Evolutionary conservation across 371 early-diverging fungal species (phyloP), one percentile per base, ranked within the genome.

Genomic region (Batkoa obscura): DNA sequence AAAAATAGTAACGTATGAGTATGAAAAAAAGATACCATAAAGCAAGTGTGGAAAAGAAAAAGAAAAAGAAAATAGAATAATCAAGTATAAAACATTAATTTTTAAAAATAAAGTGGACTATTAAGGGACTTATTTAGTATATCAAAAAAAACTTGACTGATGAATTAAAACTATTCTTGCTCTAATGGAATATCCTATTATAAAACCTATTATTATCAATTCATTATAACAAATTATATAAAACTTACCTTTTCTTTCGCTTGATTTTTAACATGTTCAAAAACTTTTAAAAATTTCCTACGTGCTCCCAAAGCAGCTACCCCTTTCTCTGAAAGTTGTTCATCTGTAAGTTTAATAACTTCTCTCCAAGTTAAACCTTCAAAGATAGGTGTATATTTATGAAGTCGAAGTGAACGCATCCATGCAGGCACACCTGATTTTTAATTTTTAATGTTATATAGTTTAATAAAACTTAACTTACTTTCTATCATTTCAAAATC

Each of bases 301-400:
- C 97, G 79, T 6, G 95, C 97, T 31, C 95, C 95, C 48, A 92
- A 71, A 17, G 95, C 94, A n/a, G 83, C 75, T 4, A 96, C 93
- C 30, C 97, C 97, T 59, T 79, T 76, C 33, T 77, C 73, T 39
- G 75, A 72, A 69, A 97, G 76, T 45, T 83, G 82, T 47, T 85
- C 81, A 53, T 94, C 94, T 38, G 73, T 70, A 70, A 96, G 71
- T 39, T 78, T 76, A 46, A 96, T 76, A 41, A 94, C 83, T 34
- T 86, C 84, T 38, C 75, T 75, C 89, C 91, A 92, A 57, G 76
- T 70, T 83, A 88, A 83, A 8, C 73, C 68, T 42, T 86, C 87
- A 71, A 96, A 91, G 35, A 87, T 73, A n/a, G 72, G 60, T 13
- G 86, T 87, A 72, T 96, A 96, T 72, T 94, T 94, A 73, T 96